Evolutionary conservation across 1,139 yeast genomes (phyloP), one percentile per base, ranked within the genome.

Genomic region (Schwanniomyces etchellsii): DNA sequence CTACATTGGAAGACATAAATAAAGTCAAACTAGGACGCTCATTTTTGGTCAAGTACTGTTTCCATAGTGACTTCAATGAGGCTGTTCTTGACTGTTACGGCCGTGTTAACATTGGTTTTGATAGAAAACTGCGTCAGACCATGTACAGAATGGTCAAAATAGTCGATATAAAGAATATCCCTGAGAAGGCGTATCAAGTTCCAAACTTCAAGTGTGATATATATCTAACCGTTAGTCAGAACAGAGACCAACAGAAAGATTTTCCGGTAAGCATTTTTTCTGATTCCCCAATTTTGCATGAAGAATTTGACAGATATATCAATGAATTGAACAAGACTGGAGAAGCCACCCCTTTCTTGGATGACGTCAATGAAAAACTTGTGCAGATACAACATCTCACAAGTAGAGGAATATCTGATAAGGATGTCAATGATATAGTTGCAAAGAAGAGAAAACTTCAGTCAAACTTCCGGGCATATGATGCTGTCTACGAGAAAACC

Each of bases 131-230:
- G 5, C 75, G 81, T 28, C 62, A 63, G 42, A 72, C 81, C n/a
- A 73, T 76, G 37, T 91, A 91, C 56, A 70, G 96, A 44, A 73
- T 89, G 74, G 95, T 91, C 28, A 81, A 77, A 48, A 77, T 93
- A 31, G 80, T 77, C 41, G 81, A 76, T 34, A 69, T 81, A 18
- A 71, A 74, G 28, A 58, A 65, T 28, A 47, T 44, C 13, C 70
- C 72, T 3, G 80, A 77, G 25, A 76, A 67, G 41, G 73, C 78
- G 16, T 81, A 81, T 52, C 62, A 56, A 28, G 57, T 80, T 46
- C 76, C 77, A 7, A 66, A 60, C 27, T 65, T 74, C 44, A 66
- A 68, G 48, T 70, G 78, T 42, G 77, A 79, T 52, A 65, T 77
- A 40, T 77, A 77, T 57, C 57, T 88, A 57, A 52, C 65, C 23